Conservation (phyloP, 140 eudicot species). For the Oenanthe javanica region DNA sequence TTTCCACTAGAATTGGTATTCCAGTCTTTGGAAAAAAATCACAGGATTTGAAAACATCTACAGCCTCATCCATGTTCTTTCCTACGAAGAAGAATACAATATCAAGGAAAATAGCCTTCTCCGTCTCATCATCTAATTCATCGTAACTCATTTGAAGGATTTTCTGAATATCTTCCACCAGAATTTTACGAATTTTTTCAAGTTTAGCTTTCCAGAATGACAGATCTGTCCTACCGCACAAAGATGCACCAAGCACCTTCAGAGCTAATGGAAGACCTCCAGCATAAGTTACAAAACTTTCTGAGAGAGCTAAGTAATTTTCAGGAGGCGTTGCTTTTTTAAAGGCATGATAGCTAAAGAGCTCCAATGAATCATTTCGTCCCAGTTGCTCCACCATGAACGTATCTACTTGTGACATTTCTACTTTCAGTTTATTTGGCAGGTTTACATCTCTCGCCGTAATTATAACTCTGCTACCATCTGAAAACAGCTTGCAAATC, state of each 20-base stretch:
- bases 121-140: neutral
- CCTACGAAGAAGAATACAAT: too few species aligned
- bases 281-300: neutral
- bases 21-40: neutral
- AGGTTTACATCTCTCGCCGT: neutral
- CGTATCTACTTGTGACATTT: too few species aligned
- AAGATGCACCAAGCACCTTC: neutral
- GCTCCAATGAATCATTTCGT: too few species aligned
- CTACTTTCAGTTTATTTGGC: too few species aligned
- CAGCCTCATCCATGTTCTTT: too few species aligned
- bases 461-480: constrained; percentile 28
- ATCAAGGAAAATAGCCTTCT: neutral
- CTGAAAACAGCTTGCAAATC: constrained; percentile 18
- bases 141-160: neutral
- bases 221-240: neutral
- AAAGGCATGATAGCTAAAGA: neutral
- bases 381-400: too few species aligned
- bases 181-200: neutral
- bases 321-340: neutral
- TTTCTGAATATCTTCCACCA: neutral
- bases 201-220: neutral
- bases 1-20: neutral
- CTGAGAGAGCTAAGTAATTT: neutral
- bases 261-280: neutral
- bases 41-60: neutral